Evolutionary conservation across 2,329 filamentous ascomycete species (phyloP).

Genomic region (Stachybotrys elegans): DNA sequence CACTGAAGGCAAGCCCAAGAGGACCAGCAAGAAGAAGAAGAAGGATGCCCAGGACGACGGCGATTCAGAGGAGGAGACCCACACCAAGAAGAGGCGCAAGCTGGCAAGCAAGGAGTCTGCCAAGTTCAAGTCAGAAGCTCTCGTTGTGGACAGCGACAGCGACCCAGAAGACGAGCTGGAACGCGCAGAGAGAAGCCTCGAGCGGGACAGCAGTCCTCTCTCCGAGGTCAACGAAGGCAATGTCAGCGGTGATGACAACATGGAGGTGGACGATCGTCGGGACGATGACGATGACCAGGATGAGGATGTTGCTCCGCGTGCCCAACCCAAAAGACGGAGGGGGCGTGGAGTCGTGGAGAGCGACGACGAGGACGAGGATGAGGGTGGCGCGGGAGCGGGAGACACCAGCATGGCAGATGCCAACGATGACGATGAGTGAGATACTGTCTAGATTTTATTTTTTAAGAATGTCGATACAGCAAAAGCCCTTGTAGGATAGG

Average conservation of each 20-base stretch:
- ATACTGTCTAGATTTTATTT: too few relatives aligned
- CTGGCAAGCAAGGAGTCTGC: slow-evolving; percentile 42
- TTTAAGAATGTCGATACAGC: too few relatives aligned
- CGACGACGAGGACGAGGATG: slow-evolving; percentile 45
- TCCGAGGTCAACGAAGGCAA: slow-evolving; percentile 33
- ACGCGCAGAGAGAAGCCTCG: slow-evolving; percentile 37
- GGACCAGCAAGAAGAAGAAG: slow-evolving; percentile 55
- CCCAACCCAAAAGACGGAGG: slow-evolving; percentile 40
- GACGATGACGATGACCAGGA: slow-evolving; percentile 36
- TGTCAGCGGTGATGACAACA: slow-evolving; percentile 35
- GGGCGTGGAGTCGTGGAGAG: slow-evolving; percentile 50
- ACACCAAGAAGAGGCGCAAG: slow-evolving; percentile 53
- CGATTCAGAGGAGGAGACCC: slow-evolving; percentile 37
- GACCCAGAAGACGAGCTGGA: slow-evolving; percentile 40
- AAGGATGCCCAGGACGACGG: slow-evolving; percentile 33
- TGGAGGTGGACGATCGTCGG: slow-evolving; percentile 49
- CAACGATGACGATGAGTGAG: slow-evolving; percentile 24
- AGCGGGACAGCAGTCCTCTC: slow-evolving; percentile 27
- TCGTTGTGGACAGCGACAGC: slow-evolving; percentile 72
- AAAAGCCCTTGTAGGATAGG: too few relatives aligned
- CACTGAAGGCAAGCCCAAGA: slow-evolving; percentile 38
- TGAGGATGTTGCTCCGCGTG: slow-evolving; percentile 42
- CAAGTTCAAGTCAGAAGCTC: slow-evolving; percentile 84
- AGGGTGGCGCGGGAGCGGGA: slow-evolving; percentile 13
- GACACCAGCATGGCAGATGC: slow-evolving; percentile 37